phyloP scores from a whole-genome alignment of 805 yeast genomes.

The Pichia manshurica region DNA sequence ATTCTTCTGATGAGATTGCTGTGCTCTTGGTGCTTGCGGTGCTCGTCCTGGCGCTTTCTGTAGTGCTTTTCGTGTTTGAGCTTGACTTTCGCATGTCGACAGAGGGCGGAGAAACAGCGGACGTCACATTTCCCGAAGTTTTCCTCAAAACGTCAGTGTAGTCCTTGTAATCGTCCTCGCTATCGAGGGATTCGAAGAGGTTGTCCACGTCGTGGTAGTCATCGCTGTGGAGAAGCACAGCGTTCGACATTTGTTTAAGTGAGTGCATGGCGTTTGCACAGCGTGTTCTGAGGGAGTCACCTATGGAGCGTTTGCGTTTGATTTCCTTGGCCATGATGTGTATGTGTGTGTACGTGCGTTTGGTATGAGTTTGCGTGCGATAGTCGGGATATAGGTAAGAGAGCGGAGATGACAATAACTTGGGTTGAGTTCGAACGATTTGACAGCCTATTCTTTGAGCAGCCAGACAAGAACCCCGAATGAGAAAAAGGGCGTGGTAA shows the following conservation, averaged over 20 bases:
- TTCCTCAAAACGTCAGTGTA: not conserved
- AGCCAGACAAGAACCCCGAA: too few relatives aligned
- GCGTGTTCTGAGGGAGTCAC: conserved; percentile 1
- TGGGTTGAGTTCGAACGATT: too few relatives aligned
- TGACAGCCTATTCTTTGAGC: too few relatives aligned
- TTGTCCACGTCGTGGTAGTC: conserved; percentile 3
- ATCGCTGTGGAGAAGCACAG: conserved; percentile 7
- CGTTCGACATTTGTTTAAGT: conserved; percentile 9
- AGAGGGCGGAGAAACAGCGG: not conserved
- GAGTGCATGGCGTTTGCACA: conserved; percentile 8
- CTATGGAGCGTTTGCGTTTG: conserved; percentile 6
- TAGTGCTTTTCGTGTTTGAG: not conserved
- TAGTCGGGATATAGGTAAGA: too few relatives aligned
- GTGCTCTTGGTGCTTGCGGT: not conserved
- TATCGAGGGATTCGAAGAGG: conserved; percentile 4
- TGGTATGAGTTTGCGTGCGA: too few relatives aligned
- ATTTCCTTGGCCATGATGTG: not conserved
- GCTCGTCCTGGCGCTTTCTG: not conserved
- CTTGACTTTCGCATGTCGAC: not conserved
- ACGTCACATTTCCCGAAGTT: not conserved
- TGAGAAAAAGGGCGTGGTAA: too few relatives aligned
- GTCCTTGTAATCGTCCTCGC: not conserved
- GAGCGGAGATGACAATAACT: too few relatives aligned
- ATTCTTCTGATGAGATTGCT: not conserved
- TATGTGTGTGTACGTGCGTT: too few relatives aligned